phyloP scores from a whole-genome alignment of 1,139 yeast species.

The Blastobotrys malaysiensis region DNA sequence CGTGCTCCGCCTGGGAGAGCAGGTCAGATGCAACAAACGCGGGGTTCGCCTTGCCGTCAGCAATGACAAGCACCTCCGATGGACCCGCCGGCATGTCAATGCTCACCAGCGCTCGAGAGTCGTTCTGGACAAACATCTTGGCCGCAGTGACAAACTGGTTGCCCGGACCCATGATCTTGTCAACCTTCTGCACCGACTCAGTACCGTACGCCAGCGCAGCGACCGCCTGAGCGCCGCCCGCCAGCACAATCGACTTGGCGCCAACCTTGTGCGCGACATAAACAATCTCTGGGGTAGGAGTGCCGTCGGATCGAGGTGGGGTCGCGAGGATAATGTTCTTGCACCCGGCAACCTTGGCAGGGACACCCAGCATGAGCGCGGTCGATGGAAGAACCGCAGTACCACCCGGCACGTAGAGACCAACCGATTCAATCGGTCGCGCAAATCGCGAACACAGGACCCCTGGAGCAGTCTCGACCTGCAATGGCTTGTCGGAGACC shows the following conservation, averaged over 20 bases:
- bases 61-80: constrained; percentile 89
- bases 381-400: constrained; percentile 98
- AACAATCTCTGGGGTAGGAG: constrained; percentile 92
- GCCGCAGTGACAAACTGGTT: constrained; percentile 99
- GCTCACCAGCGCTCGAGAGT: constrained; percentile 88
- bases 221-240: constrained; percentile 99
- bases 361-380: constrained; percentile 96
- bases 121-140: constrained; percentile 94
- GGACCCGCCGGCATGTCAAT: constrained; percentile 99
- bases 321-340: constrained; percentile 89
- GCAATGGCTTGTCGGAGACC: constrained; percentile 51
- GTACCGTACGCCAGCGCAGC: constrained; percentile 99
- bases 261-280: constrained; percentile 96
- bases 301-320: constrained; percentile 95
- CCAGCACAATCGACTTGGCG: constrained; percentile 81
- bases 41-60: constrained; percentile 82
- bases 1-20: constrained; percentile 97
- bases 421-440: constrained; percentile 90
- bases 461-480: constrained; percentile 93
- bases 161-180: constrained; percentile 97
- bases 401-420: constrained; percentile 97
- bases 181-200: constrained; percentile 83
- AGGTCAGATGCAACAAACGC: constrained; percentile 95
- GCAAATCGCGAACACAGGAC: constrained; percentile 92
- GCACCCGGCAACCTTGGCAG: constrained; percentile 99